These are phyloP conservation scores for Linaria vulgaris DNA, from an alignment of 257 asterid species.

Conservation along the genomic window DNA sequence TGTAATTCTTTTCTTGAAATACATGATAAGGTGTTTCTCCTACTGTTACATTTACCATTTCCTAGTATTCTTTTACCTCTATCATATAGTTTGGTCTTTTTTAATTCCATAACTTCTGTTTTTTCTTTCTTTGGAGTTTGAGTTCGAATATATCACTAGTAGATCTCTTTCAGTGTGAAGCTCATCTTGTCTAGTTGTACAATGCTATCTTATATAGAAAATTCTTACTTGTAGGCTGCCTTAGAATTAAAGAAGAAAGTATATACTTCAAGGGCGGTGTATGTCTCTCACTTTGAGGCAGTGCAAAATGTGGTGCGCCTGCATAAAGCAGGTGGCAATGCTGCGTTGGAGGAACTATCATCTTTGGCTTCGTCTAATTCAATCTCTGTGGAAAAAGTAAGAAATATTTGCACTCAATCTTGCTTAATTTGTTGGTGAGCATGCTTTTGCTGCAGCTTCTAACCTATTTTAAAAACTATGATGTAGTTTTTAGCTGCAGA, in stretches of 20 bases:
- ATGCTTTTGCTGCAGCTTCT: conserved; percentile 14
- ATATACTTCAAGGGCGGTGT: conserved; percentile 51
- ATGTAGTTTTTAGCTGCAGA: conserved; percentile 60
- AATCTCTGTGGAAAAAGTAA: conserved; percentile 53
- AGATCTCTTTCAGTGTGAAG: too few relatives aligned
- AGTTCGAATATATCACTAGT: too few relatives aligned
- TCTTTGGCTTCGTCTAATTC: conserved; percentile 54
- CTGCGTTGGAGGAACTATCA: conserved; percentile 67
- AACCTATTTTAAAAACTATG: conserved; percentile 7
- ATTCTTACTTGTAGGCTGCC: conserved; percentile 46
- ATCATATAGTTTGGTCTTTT: background rate
- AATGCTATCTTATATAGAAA: background rate
- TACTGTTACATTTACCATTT: conserved; percentile 5
- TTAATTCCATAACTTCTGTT: too few relatives aligned
- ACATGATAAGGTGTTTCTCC: conserved; percentile 55
- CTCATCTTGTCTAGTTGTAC: too few relatives aligned
- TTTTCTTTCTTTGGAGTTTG: too few relatives aligned
- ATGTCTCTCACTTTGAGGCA: conserved; percentile 75
- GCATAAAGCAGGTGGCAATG: conserved; percentile 65
- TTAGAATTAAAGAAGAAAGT: conserved; percentile 58
- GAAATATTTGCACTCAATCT: conserved; percentile 14
- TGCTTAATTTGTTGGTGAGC: background rate
- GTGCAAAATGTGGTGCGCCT: conserved; percentile 68
- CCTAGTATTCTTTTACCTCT: background rate
- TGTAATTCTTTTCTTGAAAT: conserved; percentile 62